Evolutionary conservation across 768 basidiomycete species (phyloP).

Genomic region (Daedaleopsis nitida): DNA sequence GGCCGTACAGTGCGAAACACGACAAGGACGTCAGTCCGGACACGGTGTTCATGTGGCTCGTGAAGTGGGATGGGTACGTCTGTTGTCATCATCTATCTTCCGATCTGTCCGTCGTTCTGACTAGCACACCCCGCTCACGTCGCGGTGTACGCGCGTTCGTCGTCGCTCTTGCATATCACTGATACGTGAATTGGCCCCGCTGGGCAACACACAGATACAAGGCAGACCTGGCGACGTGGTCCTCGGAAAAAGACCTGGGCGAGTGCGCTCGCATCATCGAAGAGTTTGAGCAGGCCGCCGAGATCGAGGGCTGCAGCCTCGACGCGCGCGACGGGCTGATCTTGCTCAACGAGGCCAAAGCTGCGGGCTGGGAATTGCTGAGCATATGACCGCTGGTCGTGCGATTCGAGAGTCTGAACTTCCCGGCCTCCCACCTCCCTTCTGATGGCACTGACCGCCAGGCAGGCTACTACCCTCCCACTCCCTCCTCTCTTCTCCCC

Average conservation of each 20-base stretch:
- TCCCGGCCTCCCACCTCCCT: not conserved
- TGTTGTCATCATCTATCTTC: not conserved
- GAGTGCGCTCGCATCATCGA: conserved; percentile 17
- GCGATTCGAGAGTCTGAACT: not conserved
- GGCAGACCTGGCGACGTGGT: conserved; percentile 18
- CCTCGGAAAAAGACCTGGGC: conserved; percentile 13
- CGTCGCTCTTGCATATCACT: not conserved
- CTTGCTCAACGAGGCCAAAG: conserved; percentile 22
- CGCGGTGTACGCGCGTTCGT: not conserved
- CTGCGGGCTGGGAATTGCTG: conserved; percentile 13
- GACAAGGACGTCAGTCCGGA: not conserved
- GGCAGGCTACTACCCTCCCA: too few relatives aligned
- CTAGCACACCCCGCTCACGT: too few relatives aligned
- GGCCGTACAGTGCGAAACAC: conserved; percentile 12
- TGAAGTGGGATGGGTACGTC: conserved; percentile 28
- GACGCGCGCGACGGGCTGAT: conserved; percentile 5
- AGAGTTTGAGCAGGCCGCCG: conserved; percentile 21
- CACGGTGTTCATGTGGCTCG: conserved; percentile 20
- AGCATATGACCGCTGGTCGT: not conserved
- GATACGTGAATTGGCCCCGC: not conserved
- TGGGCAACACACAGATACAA: conserved; percentile 17
- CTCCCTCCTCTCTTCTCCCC: too few relatives aligned
- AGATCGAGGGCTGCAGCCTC: conserved; percentile 19
- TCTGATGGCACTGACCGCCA: too few relatives aligned
- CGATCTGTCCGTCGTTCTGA: not conserved